Evolutionary conservation across 148 eudicot genomes (phyloP).

Genomic region (Dianthus caryophyllus): DNA sequence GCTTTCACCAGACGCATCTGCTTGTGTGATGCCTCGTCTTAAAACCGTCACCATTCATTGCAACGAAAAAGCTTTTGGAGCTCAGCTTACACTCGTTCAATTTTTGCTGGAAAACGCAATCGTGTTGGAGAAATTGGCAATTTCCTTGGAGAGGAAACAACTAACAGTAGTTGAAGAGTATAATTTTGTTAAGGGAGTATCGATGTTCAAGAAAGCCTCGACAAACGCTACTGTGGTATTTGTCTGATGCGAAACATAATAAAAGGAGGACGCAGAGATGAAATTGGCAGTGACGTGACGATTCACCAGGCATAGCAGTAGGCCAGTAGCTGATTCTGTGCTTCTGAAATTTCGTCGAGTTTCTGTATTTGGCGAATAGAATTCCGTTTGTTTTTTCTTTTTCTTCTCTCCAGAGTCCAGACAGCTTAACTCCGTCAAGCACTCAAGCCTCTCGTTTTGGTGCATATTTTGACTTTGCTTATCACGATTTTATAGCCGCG

Average conservation of each 20-base stretch:
- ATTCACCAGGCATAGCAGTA: too few relatives aligned
- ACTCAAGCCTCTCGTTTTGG: too few relatives aligned
- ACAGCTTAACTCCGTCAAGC: too few relatives aligned
- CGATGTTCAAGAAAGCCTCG: not conserved
- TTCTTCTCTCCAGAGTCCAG: too few relatives aligned
- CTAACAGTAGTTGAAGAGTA: not conserved
- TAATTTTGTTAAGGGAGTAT: not conserved
- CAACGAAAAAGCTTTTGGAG: not conserved
- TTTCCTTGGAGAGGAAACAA: not conserved
- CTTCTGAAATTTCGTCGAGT: too few relatives aligned
- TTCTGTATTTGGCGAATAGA: too few relatives aligned
- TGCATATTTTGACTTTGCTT: too few relatives aligned
- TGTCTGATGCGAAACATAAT: not conserved
- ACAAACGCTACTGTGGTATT: not conserved
- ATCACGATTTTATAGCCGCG: too few relatives aligned
- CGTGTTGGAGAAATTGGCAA: not conserved
- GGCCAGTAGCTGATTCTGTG: too few relatives aligned
- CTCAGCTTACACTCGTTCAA: not conserved
- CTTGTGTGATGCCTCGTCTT: conserved; percentile 13
- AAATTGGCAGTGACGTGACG: too few relatives aligned
- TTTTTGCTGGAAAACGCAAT: conserved; percentile 6
- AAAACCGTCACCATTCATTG: conserved; percentile 3
- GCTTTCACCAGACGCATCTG: not conserved
- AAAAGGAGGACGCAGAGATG: not conserved
- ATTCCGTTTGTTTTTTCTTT: too few relatives aligned